A percentile compares a stretch with the other conserved stretches of the same genome.
These are phyloP conservation scores for Pyrus bretschneideri DNA, from an alignment of 306 rosid species.

Conservation along the genomic window DNA sequence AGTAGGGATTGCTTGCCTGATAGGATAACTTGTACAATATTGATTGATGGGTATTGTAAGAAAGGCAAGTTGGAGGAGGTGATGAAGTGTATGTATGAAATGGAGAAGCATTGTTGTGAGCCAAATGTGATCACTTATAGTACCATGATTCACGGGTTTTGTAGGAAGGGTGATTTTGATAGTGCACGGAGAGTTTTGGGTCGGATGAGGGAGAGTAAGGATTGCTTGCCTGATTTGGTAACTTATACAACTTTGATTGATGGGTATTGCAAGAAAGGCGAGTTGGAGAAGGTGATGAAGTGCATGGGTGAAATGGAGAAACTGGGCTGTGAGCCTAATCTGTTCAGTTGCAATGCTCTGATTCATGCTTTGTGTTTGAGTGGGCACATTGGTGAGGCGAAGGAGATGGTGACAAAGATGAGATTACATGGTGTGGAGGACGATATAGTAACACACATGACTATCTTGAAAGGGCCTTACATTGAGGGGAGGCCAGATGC, in stretches of 20 bases:
- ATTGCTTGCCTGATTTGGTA: constrained; percentile 35
- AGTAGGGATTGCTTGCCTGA: constrained; percentile 28
- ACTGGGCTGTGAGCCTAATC: constrained; percentile 32
- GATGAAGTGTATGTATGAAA: constrained; percentile 27
- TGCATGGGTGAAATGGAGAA: constrained; percentile 37
- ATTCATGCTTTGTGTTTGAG: constrained; percentile 42
- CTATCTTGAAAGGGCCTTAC: constrained; percentile 43
- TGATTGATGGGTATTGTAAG: constrained; percentile 48
- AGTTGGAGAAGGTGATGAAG: constrained; percentile 22
- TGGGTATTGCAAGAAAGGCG: constrained; percentile 43
- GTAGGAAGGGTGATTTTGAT: constrained; percentile 33
- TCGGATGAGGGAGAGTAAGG: constrained; percentile 17
- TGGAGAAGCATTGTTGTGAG: constrained; percentile 28
- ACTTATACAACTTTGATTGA: constrained; percentile 46
- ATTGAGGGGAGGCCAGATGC: constrained; percentile 33
- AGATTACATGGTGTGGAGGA: constrained; percentile 46
- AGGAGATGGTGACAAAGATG: constrained; percentile 44
- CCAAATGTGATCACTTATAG: constrained; percentile 46
- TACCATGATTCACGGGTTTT: constrained; percentile 33
- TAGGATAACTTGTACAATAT: constrained; percentile 39
- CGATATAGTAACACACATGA: constrained; percentile 33
- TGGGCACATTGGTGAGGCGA: constrained; percentile 37
- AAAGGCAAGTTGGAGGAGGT: constrained; percentile 33
- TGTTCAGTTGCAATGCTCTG: constrained; percentile 39
- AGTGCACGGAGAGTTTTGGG: constrained; percentile 28